phyloP scores from a whole-genome alignment of 805 yeast species.

The Jamesozyma hellenica region DNA sequence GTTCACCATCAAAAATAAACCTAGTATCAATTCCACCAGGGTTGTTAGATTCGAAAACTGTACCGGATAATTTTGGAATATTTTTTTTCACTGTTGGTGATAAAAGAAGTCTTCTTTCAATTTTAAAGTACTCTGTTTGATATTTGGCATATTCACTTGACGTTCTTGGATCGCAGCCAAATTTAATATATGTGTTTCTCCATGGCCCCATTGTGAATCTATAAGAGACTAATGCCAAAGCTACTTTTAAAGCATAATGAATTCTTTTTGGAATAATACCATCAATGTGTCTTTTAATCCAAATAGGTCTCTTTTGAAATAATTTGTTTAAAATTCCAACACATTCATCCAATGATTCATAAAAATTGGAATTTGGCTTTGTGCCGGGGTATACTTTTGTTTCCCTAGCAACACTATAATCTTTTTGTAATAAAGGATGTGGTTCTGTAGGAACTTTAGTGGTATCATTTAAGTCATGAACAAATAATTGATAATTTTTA shows the following conservation, averaged over 20 bases:
- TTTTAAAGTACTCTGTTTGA: slow-evolving; percentile 76
- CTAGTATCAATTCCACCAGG: slow-evolving; percentile 33
- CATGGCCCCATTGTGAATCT: slow-evolving; percentile 87
- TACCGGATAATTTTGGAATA: slow-evolving; percentile 24
- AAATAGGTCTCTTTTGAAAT: slow-evolving; percentile 67
- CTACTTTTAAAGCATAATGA: slow-evolving; percentile 46
- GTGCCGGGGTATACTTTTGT: slow-evolving; percentile 28
- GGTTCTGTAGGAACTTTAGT: slow-evolving; percentile 40
- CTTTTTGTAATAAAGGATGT: slow-evolving; percentile 39
- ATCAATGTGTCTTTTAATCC: slow-evolving; percentile 69
- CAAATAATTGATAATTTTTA: slow-evolving; percentile 34
- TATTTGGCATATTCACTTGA: slow-evolving; percentile 47
- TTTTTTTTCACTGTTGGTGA: slow-evolving; percentile 24
- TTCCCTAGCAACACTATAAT: slow-evolving; percentile 32
- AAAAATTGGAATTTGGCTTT: slow-evolving; percentile 26
- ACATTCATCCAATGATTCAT: slow-evolving; percentile 23
- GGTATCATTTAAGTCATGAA: slow-evolving; percentile 38
- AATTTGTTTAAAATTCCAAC: slow-evolving; percentile 29
- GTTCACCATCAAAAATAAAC: slow-evolving; percentile 62
- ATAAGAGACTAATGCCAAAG: slow-evolving; percentile 77
- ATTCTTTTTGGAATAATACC: slow-evolving; percentile 40
- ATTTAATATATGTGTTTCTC: slow-evolving; percentile 73
- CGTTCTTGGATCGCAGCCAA: slow-evolving; percentile 67
- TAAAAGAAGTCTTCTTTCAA: slow-evolving; percentile 22
- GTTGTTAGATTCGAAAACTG: slow-evolving; percentile 26